These are phyloP conservation scores for Rhizopus microsporus DNA, from an alignment of 371 early-diverging fungal species.

Conservation along the genomic window DNA sequence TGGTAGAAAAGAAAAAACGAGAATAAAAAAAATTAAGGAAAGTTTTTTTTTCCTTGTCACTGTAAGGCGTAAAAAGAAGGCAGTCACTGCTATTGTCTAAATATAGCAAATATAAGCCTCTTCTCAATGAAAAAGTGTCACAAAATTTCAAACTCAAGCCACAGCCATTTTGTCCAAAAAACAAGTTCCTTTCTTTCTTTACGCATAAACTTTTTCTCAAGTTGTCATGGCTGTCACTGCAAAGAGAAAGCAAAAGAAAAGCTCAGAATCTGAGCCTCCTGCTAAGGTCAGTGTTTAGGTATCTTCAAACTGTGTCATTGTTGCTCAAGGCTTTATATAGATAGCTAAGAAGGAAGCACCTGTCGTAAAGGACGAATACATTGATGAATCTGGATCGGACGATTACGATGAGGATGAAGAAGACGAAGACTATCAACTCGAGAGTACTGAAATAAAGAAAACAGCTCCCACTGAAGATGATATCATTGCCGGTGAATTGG, in stretches of 20 bases:
- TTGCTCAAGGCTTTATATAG: conserved; percentile 8
- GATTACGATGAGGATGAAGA: conserved; percentile 50
- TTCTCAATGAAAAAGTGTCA: neutral
- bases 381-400: conserved; percentile 43
- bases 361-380: conserved; percentile 41
- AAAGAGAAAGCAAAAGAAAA: conserved; percentile 29
- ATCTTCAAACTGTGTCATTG: neutral
- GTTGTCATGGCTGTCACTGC: conserved; percentile 9
- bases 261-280: conserved; percentile 3
- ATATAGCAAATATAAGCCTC: conserved; percentile 3
- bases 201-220: neutral
- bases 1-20: conserved; percentile 10
- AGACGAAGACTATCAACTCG: conserved; percentile 27
- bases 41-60: conserved; percentile 1
- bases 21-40: conserved; percentile 14
- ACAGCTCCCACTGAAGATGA: conserved; percentile 35
- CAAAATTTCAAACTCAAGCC: conserved; percentile 6
- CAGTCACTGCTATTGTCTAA: neutral
- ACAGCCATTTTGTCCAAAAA: conserved; percentile 2
- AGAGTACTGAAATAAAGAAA: conserved; percentile 36
- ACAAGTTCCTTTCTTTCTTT: neutral
- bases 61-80: neutral
- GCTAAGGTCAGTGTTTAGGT: conserved; percentile 5
- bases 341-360: conserved; percentile 24
- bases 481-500: conserved; percentile 83